A percentile compares a stretch with the other conserved stretches of the same genome.
phyloP scores from a whole-genome alignment of 1,139 yeast genomes.

The Nakaseomyces nivariensis region DNA sequence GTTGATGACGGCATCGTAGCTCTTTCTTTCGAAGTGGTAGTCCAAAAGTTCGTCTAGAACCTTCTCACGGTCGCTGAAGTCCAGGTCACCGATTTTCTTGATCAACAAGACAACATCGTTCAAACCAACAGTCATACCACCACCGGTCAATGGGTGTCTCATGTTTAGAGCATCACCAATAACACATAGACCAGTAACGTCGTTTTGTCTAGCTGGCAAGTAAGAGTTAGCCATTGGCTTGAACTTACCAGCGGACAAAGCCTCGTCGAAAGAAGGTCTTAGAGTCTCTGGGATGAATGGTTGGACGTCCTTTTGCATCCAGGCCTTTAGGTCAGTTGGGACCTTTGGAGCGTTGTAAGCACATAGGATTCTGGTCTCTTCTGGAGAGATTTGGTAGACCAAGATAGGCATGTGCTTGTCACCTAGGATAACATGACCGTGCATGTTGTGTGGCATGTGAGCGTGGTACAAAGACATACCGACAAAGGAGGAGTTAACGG shows the following conservation, averaged over 20 bases:
- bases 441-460: slow-evolving; percentile 55
- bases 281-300: slow-evolving; percentile 59
- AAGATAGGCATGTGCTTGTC: slow-evolving; percentile 71
- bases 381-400: slow-evolving; percentile 75
- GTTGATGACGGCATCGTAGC: slow-evolving; percentile 74
- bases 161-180: slow-evolving; percentile 92
- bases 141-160: slow-evolving; percentile 98
- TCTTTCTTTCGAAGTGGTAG: slow-evolving; percentile 73
- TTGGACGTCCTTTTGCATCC: slow-evolving; percentile 50
- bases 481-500: slow-evolving; percentile 73
- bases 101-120: slow-evolving; percentile 70
- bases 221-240: slow-evolving; percentile 93
- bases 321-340: slow-evolving; percentile 60
- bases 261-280: slow-evolving; percentile 55
- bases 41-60: slow-evolving; percentile 47
- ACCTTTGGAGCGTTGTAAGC: slow-evolving; percentile 68
- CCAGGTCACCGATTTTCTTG: slow-evolving; percentile 39
- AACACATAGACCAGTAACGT: slow-evolving; percentile 67
- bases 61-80: slow-evolving; percentile 46
- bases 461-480: slow-evolving; percentile 73
- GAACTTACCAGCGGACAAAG: slow-evolving; percentile 44
- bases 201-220: slow-evolving; percentile 61
- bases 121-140: slow-evolving; percentile 98
- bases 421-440: slow-evolving; percentile 89
- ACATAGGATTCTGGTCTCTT: slow-evolving; percentile 80